These are phyloP conservation scores for Geoglossum cookeanum DNA, from an alignment of 2,329 filamentous ascomycete genomes.

Conservation along the genomic window DNA sequence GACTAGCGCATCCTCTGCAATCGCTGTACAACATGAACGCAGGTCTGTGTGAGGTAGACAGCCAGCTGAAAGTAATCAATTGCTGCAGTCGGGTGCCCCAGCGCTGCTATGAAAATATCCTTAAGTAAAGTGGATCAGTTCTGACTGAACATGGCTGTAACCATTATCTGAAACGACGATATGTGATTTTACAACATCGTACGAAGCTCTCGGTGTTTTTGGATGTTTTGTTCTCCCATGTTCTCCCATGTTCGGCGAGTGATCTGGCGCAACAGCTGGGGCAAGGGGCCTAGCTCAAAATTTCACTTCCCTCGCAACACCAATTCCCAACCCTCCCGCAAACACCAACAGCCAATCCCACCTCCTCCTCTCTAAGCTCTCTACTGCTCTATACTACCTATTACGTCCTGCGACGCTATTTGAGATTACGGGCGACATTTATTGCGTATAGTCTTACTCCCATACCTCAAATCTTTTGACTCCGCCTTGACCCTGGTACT, in stretches of 20 bases:
- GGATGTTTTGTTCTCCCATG: neutral
- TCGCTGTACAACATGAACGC: neutral
- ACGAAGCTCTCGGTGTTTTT: neutral
- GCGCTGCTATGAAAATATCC: neutral
- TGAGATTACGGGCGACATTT: neutral
- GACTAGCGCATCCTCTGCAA: neutral
- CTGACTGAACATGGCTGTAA: neutral
- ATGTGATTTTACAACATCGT: neutral
- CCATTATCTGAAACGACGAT: neutral
- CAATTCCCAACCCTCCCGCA: neutral
- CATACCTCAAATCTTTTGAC: conserved; percentile 9
- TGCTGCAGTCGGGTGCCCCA: neutral
- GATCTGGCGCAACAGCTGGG: neutral
- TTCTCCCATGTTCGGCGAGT: neutral
- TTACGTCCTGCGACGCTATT: neutral
- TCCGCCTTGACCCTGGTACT: conserved; percentile 3
- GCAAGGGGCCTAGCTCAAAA: conserved; percentile 2
- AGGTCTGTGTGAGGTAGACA: neutral
- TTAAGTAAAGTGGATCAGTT: neutral
- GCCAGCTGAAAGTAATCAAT: neutral
- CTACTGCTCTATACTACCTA: neutral
- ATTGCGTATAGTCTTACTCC: neutral
- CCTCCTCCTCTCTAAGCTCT: neutral
- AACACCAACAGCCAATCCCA: neutral
- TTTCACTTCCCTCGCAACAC: conserved; percentile 1